Evolutionary conservation across 176 grass and related monocot genomes (phyloP), one percentile per base, ranked within the genome.

Genomic region (Dactylis glomerata): DNA sequence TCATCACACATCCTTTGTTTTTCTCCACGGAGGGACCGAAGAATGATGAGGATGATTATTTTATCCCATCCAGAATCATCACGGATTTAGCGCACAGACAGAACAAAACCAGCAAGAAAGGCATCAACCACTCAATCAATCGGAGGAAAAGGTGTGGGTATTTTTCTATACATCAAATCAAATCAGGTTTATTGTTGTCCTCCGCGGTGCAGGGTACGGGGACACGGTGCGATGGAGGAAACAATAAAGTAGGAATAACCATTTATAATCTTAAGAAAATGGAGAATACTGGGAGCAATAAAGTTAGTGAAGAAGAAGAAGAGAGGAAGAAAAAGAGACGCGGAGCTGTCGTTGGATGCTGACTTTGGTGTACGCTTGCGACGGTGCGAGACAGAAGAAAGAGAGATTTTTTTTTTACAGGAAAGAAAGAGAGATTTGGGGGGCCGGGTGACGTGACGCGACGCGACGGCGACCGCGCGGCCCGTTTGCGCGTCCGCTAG

Each of bases 401-500:
- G 34, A 41, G 23, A 71, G 56, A 24, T n/a, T n/a, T n/a, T n/a
- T n/a, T n/a, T n/a, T n/a, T n/a, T n/a, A n/a, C n/a, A n/a, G n/a
- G 19, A 10, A 10, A 9, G 7, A 27, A 23, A 13, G 10, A 65
- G 76, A 46, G 57, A 63, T 46, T 64, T 34, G 77, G 41, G 14
- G 41, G 14, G 69, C 16, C 45, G 7, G 52, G 10, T 58, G 80
- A 72, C 56, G 26, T 73, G 68, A 71, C 68, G 38, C 17, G 50
- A 27, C 45, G 10, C 46, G 85, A 87, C 34, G 1, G 85, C 85
- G 85, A 82, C 71, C 61, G n/a, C 37, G 62, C 62, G 68, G 68
- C 68, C 57, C 44, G 85, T 87, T 68, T 24, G 62, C 73, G 80
- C 85, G 77, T 72, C 68, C 40, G 66, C 24, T 84, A 36, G 36